Percentiles rank a stretch among this genome's conserved stretches.
phyloP scores from a whole-genome alignment of 345 rosid species.

The Salix caprea region DNA sequence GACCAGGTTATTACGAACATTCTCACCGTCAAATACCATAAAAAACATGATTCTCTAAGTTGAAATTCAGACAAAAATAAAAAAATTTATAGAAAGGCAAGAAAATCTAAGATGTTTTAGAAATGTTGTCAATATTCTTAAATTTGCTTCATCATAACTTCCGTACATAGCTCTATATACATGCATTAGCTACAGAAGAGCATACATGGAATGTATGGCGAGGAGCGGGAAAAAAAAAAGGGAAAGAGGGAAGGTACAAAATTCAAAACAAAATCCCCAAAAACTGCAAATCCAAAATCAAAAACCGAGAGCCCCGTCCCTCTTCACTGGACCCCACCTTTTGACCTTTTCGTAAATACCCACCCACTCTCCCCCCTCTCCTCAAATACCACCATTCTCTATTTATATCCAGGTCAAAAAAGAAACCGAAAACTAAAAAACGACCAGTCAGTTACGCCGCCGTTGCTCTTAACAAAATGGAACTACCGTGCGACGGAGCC shows the following conservation, averaged over 20 bases:
- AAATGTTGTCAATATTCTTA: not conserved
- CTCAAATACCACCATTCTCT: not conserved
- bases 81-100: no score
- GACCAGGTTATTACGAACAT: no score
- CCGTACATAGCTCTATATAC: no score
- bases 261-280: not conserved
- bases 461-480: constrained; percentile 14
- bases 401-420: not conserved
- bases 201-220: not conserved
- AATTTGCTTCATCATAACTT: not conserved
- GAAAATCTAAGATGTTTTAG: no score
- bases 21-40: no score
- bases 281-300: not conserved
- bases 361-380: not conserved
- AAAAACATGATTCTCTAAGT: no score
- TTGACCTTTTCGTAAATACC: not conserved
- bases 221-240: not conserved
- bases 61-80: no score
- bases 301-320: not conserved
- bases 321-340: not conserved
- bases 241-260: not conserved
- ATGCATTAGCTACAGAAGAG: not conserved
- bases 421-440: not conserved
- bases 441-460: constrained; percentile 24
- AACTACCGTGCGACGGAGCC: constrained; percentile 67